These are phyloP conservation scores for Saccharomyces hybrid DNA, from an alignment of 1,139 yeast species.

Conservation along the genomic window DNA sequence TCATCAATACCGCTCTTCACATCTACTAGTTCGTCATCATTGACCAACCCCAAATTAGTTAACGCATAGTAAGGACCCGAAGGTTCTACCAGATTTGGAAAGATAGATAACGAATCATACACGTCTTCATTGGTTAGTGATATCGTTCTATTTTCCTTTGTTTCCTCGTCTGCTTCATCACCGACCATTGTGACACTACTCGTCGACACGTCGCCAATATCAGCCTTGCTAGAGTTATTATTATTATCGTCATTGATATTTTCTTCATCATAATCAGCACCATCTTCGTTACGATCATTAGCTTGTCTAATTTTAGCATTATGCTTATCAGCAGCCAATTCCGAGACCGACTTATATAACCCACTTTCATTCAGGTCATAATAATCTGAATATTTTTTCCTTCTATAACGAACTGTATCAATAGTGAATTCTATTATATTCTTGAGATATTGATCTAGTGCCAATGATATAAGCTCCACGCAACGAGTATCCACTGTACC, in stretches of 20 bases:
- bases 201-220: background rate
- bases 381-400: constrained; percentile 44
- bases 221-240: background rate
- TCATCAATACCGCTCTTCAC: constrained; percentile 39
- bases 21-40: constrained; percentile 48
- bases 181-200: background rate
- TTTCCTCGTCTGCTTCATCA: constrained; percentile 5
- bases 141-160: constrained; percentile 29
- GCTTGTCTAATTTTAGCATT: background rate
- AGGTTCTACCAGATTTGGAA: constrained; percentile 63
- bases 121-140: constrained; percentile 59
- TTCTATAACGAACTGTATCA: constrained; percentile 59
- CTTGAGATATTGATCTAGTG: constrained; percentile 72
- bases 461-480: constrained; percentile 67
- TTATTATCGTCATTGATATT: too few species aligned
- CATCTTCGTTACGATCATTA: background rate
- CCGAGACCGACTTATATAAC: constrained; percentile 23
- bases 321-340: constrained; percentile 7
- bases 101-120: constrained; percentile 52
- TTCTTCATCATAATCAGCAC: constrained; percentile 6
- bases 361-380: constrained; percentile 32
- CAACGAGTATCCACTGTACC: constrained; percentile 70
- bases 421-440: constrained; percentile 67
- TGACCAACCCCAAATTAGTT: constrained; percentile 41
- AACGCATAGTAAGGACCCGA: constrained; percentile 51